Evolutionary conservation across 2,329 filamentous ascomycete genomes (phyloP), one percentile per base, ranked within the genome.

Genomic region (Monilinia aucupariae): DNA sequence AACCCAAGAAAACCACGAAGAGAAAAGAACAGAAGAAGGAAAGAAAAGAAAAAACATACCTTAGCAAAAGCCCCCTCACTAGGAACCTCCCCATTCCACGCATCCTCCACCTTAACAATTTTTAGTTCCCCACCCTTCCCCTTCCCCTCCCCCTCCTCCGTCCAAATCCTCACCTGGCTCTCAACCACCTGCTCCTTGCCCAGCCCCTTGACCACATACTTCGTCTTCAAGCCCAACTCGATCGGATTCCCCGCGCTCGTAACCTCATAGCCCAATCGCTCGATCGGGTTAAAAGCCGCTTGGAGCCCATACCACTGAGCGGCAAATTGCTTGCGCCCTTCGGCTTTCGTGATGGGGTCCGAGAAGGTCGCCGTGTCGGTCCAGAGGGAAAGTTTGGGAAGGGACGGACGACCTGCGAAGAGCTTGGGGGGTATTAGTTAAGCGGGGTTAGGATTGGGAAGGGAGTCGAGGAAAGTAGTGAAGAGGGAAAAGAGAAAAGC

Each of bases 371-470:
- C 85, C 45, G 82, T 78, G 64, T 82, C 82, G 13, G 76, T 77
- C 85, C 85, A 88, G 30, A 88, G 77, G 17, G 77, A 75, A 52
- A 87, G 78, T 71, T 87, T 85, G 48, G 79, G 78, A 3, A 85
- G 77, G 2, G 82, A 82, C 0, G 84, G 83, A 22, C 80, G 78
- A 52, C 84, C 84, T 41, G 82, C 81, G 71, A 87, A 87, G 54
- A 87, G 80, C 78, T 80, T 51, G 20, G 5, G 22, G 34, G 8
- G 3, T 10, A n/a, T 32, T 20, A 7, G 8, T 12, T 27, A n/a
- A n/a, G n/a, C n/a, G n/a, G n/a, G n/a, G n/a, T n/a, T n/a, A n/a
- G n/a, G n/a, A n/a, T n/a, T n/a, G n/a, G n/a, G n/a, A n/a, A n/a
- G 8, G 15, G 1, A 5, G n/a, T n/a, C n/a, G 10, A 13, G n/a